Conservation (phyloP, 2,329 filamentous ascomycete genomes). For the Botrytis aclada region DNA sequence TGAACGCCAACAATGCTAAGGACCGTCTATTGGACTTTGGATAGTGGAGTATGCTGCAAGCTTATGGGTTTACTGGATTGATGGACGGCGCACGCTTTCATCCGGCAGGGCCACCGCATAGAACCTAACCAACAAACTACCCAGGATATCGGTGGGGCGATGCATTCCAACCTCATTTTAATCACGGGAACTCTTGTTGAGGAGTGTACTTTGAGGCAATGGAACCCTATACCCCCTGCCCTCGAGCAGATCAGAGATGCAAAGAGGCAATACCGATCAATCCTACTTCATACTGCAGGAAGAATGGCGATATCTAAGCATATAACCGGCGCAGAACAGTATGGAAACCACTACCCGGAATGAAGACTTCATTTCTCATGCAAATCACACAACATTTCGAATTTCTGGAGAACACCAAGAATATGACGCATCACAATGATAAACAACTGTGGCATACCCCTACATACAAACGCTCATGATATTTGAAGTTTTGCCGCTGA, state of each 20-base stretch:
- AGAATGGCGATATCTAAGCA: background rate
- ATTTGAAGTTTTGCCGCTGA: background rate
- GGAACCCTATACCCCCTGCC: background rate
- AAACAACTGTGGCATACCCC: slow-evolving; percentile 1
- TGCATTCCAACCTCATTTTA: background rate
- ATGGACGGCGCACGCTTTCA: background rate
- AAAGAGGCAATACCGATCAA: background rate
- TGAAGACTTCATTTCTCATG: background rate
- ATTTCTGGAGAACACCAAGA: background rate
- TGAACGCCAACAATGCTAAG: background rate
- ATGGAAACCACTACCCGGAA: background rate
- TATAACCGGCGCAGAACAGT: background rate
- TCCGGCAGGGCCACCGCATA: slow-evolving; percentile 13
- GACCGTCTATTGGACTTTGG: background rate
- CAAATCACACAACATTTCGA: background rate
- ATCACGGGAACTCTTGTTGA: background rate
- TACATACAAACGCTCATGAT: slow-evolving; percentile 15
- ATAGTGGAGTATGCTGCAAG: background rate
- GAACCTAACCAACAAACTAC: background rate
- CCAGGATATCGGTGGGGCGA: background rate
- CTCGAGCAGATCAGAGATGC: background rate
- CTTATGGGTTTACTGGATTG: background rate
- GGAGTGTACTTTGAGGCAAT: background rate
- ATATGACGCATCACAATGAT: background rate
- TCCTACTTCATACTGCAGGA: background rate